A percentile compares a stretch with the other conserved stretches of the same genome.
These are phyloP conservation scores for Podaxis sp. DNA, from an alignment of 768 basidiomycete genomes.

Conservation along the genomic window DNA sequence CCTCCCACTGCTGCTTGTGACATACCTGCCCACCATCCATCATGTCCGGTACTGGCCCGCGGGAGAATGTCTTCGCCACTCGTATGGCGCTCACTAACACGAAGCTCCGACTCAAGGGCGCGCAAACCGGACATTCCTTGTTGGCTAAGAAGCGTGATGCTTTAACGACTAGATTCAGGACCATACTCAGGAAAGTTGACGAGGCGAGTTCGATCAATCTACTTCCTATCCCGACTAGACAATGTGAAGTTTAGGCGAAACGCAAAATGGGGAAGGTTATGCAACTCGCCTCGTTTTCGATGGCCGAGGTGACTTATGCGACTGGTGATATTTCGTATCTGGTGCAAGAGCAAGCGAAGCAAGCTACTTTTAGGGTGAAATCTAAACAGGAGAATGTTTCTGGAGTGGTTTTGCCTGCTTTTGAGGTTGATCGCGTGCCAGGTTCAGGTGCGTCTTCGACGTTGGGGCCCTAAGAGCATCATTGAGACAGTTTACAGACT, in stretches of 20 bases:
- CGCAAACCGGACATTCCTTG: conserved; percentile 92
- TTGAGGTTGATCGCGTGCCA: conserved; percentile 84
- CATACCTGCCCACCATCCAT: conserved; percentile 13
- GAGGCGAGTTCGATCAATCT: conserved; percentile 55
- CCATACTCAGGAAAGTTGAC: conserved; percentile 95
- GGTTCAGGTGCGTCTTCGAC: conserved; percentile 63
- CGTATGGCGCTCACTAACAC: conserved; percentile 97
- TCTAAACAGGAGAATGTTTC: conserved; percentile 98
- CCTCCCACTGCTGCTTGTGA: background rate
- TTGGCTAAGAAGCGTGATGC: conserved; percentile 99
- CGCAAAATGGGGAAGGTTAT: conserved; percentile 99
- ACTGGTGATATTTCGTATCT: conserved; percentile 98
- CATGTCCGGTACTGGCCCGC: conserved; percentile 89
- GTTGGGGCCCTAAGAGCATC: background rate
- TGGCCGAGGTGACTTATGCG: conserved; percentile 98
- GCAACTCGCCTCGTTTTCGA: conserved; percentile 97
- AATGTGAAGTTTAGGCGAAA: conserved; percentile 69
- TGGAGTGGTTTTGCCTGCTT: conserved; percentile 93
- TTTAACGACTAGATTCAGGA: conserved; percentile 88
- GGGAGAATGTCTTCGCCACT: conserved; percentile 95
- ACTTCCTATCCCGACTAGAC: conserved; percentile 17
- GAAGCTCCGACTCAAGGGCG: conserved; percentile 84
- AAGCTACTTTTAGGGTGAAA: conserved; percentile 89
- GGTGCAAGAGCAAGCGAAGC: conserved; percentile 93
- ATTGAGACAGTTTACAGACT: conserved; percentile 50